Evolutionary conservation across 495 filamentous ascomycete species (phyloP), one percentile per base, ranked within the genome.

Genomic region (Chaetomium cochliodes): DNA sequence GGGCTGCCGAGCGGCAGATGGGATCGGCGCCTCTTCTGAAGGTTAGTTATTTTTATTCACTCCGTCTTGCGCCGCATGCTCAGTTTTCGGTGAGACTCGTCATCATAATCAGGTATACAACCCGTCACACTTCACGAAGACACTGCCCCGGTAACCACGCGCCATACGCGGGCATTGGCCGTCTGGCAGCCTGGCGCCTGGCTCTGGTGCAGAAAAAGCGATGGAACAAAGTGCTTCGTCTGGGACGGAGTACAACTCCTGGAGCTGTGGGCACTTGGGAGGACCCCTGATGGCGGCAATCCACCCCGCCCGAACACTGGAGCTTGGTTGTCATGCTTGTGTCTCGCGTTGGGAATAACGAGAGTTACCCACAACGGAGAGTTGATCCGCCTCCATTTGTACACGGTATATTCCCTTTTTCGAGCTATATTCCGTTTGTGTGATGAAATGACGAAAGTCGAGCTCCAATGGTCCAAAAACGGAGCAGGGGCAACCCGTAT

Each of bases 31-130:
- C 53, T 20, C 22, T 41, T 5, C 5, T 20, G 39, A 16, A n/a
- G 46, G 46, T 50, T 49, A 49, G 46, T 50, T 49, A 49, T 49
- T 47, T 59, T 44, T 59, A 47, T 33, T 12, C 30, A 5, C 20
- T 59, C 15, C 15, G 13, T 13, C 46, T 20, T 51, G 60, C 23
- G 50, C 60, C 60, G 60, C 37, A 62, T 6, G 44, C 46, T 30
- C 3, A 22, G 15, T 0, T 53, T 62, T 26, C 22, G 33, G 28
- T 52, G 20, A 52, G n/a, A 26, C 47, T 52, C 30, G 46, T 6
- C 47, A 50, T 50, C 44, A 37, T 8, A 28, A 30, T 30, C 37
- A 42, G 16, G 33, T 5, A 25, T 62, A 13, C 60, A 52, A 52
- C 46, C 4, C 26, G 9, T 50, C 15, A 33, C 16, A 33, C 47